Conservation (phyloP, 208 protist genomes). For the Wallacemonas sp. region DNA sequence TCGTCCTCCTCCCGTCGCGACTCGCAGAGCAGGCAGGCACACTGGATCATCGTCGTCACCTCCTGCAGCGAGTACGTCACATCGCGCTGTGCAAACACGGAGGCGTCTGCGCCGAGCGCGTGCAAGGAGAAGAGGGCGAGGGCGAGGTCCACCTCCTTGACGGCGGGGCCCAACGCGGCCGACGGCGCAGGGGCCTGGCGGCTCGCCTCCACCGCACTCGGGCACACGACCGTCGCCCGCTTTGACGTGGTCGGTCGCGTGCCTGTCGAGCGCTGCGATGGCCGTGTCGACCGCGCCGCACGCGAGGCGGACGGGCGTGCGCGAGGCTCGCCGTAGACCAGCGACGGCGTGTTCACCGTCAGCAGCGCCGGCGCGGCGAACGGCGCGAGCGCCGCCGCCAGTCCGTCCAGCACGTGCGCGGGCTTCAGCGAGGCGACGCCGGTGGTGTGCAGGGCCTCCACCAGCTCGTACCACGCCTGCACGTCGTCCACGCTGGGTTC, state of each 20-base stretch:
- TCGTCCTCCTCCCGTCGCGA: conserved; percentile 21
- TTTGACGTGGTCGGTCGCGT: background rate
- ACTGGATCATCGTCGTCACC: conserved; percentile 19
- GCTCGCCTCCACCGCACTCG: no score
- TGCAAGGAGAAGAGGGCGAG: conserved; percentile 27
- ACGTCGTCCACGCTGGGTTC: conserved; percentile 19
- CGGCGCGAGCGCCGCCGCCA: conserved; percentile 22
- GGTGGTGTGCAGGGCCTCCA: conserved; percentile 26
- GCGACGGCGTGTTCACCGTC: conserved; percentile 2
- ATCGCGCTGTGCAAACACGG: conserved; percentile 27
- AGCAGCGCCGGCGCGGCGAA: conserved; percentile 23
- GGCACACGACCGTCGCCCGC: background rate
- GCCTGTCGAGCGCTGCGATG: no score
- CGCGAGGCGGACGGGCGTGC: background rate
- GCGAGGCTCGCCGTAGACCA: conserved; percentile 1
- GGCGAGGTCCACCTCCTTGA: conserved; percentile 16
- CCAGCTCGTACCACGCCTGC: conserved; percentile 21
- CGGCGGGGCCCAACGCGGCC: background rate
- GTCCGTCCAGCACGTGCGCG: conserved; percentile 28
- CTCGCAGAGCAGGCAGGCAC: conserved; percentile 14
- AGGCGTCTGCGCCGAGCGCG: conserved; percentile 19
- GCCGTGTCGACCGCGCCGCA: background rate
- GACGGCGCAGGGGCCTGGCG: background rate
- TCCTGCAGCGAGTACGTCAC: conserved; percentile 27
- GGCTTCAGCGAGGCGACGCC: conserved; percentile 23